Evolutionary conservation across 176 grass and related monocot genomes (phyloP).

Genomic region (bread wheat (Triticum aestivum)): DNA sequence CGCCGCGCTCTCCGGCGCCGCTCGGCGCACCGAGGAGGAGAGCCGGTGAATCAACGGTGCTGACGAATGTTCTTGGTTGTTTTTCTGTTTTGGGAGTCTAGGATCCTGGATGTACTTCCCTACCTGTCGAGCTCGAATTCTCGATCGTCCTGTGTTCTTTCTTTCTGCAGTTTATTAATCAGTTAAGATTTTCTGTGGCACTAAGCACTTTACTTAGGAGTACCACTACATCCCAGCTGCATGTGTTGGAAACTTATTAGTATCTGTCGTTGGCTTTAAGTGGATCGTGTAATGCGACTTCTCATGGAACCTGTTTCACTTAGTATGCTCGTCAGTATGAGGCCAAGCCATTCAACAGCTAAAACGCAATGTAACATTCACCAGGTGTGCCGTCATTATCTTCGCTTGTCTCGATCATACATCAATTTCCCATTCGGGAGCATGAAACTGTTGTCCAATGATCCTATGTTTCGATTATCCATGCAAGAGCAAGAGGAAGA

Average conservation of each 20-base stretch:
- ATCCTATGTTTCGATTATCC: background rate
- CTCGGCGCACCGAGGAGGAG: slow-evolving; percentile 46
- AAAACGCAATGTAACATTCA: background rate
- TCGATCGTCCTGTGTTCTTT: background rate
- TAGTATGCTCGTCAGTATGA: slow-evolving; percentile 8
- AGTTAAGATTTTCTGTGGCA: slow-evolving; percentile 1
- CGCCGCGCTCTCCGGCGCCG: slow-evolving; percentile 54
- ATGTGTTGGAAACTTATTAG: background rate
- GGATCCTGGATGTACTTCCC: background rate
- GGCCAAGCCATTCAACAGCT: background rate
- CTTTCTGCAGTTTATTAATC: background rate
- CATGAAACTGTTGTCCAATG: background rate
- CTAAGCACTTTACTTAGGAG: slow-evolving; percentile 22
- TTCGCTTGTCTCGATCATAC: background rate
- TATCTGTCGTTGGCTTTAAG: background rate
- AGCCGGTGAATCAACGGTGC: slow-evolving; percentile 32
- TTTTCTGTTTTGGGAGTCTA: background rate
- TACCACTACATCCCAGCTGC: background rate
- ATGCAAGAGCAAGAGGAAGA: background rate
- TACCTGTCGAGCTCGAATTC: background rate
- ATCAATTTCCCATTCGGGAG: background rate
- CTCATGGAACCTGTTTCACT: slow-evolving; percentile 23
- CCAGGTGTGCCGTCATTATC: background rate
- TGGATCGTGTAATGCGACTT: slow-evolving; percentile 1
- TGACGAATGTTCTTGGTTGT: background rate